Conservation (phyloP, 75 land plant genomes). For the Pinus tabuliformis region DNA sequence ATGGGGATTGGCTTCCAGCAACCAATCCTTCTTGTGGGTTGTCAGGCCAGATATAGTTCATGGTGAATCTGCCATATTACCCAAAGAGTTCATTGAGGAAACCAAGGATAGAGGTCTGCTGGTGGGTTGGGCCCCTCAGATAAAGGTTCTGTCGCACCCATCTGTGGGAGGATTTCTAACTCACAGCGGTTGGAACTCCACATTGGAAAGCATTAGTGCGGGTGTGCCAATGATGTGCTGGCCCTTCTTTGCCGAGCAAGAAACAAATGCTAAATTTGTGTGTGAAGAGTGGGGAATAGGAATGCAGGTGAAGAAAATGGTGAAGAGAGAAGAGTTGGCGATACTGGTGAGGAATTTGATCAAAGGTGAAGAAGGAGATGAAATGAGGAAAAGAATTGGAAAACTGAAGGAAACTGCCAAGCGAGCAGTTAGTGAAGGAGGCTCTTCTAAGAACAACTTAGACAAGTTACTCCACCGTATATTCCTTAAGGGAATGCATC, state of each 20-base stretch:
- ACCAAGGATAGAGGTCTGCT: constrained; percentile 32
- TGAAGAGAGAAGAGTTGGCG: too few species aligned
- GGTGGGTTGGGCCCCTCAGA: constrained; percentile 67
- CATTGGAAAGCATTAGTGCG: constrained; percentile 41
- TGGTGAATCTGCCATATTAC: constrained; percentile 17
- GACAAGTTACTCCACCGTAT: not conserved
- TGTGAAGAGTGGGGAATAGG: constrained; percentile 42
- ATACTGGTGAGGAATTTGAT: constrained; percentile 21
- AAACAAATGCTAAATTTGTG: constrained; percentile 6
- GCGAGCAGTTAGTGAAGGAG: constrained; percentile 38
- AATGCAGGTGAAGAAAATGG: constrained; percentile 23
- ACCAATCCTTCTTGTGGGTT: constrained; percentile 44
- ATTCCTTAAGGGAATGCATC: too few species aligned
- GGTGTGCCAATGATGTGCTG: constrained; percentile 69
- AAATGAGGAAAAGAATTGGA: constrained; percentile 33
- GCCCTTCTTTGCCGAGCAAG: constrained; percentile 68
- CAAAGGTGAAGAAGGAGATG: constrained; percentile 33
- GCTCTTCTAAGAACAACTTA: constrained; percentile 37
- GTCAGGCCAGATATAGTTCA: constrained; percentile 3
- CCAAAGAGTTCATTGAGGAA: constrained; percentile 19
- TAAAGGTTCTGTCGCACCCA: constrained; percentile 50
- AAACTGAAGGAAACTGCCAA: constrained; percentile 26
- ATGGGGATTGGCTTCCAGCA: constrained; percentile 6
- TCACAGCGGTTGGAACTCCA: constrained; percentile 90
- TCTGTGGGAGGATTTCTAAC: constrained; percentile 62